Conservation (phyloP, 257 asterid genomes). For the Solanum virginianum region DNA sequence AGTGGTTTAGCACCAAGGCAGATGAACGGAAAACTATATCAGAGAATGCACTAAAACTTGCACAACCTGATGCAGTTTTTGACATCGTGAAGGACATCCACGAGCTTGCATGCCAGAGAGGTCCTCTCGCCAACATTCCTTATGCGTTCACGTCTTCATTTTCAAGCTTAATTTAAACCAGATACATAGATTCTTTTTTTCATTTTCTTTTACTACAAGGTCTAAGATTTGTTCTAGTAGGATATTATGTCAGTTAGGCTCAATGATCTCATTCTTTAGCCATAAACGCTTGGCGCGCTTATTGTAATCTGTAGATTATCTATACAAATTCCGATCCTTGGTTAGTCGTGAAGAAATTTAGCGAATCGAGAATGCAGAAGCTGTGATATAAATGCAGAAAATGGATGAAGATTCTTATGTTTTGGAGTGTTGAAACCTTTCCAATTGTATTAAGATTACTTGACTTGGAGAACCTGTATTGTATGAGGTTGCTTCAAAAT, state of each 20-base stretch:
- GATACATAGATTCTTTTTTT: not conserved
- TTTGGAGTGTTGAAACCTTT: not conserved
- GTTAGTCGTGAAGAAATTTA: not conserved
- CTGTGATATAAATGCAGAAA: not conserved
- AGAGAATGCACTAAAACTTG: slow-evolving; percentile 61
- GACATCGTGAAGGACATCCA: slow-evolving; percentile 95
- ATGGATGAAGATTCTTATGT: not conserved
- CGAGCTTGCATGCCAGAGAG: slow-evolving; percentile 73
- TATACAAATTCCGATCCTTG: not conserved
- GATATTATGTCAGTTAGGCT: slow-evolving; percentile 24
- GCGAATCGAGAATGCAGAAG: not conserved
- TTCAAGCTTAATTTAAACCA: slow-evolving; percentile 48
- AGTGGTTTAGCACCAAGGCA: slow-evolving; percentile 78
- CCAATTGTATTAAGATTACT: not conserved
- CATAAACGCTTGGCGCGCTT: not conserved
- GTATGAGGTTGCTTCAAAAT: not conserved
- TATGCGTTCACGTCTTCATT: slow-evolving; percentile 77
- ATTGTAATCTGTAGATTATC: not conserved
- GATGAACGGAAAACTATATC: slow-evolving; percentile 69
- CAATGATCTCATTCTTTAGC: slow-evolving; percentile 25
- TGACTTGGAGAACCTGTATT: not conserved
- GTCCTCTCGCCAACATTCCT: slow-evolving; percentile 60
- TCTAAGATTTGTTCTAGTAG: slow-evolving; percentile 6
- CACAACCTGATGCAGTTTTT: slow-evolving; percentile 85
- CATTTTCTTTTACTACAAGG: not conserved